Base-by-base conservation (phyloP, 1,139 yeast genomes). In the Saccharomyces uvarum region DNA sequence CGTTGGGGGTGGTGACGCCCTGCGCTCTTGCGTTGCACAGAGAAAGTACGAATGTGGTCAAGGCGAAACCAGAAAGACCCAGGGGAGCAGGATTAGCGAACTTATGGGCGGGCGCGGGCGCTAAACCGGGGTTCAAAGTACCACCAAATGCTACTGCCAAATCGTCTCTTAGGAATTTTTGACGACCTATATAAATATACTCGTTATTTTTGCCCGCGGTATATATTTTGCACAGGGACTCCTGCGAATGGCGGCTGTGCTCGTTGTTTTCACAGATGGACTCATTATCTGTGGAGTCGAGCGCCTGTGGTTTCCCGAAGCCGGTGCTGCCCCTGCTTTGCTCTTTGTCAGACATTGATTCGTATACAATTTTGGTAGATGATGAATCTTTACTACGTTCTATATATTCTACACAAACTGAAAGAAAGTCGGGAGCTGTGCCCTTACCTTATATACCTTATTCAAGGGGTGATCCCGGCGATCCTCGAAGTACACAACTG, bases 21-120 rank as follows among this genome's bases (percentile, higher is more conserved):
- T 75, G 75, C 9, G 82, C 82, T 44, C 73, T 71, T 1, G 79
- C 76, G 55, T 76, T 76, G 56, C 78, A 71, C 71, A 84, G 70
- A 4, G 85, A 79, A 53, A 83, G 70, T 21, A 83, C 85, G 70
- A 84, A 84, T 3, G 88, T 83, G 38, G 88, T 82, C 63, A 83
- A 73, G 8, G 88, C 88, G 64, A 84, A 83, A 9, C 82, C 88
- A 38, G 79, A 76, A 58, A 84, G 73, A 6, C 89, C 89, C 57
- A 84, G 73, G 3, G 88, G 88, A 53, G 86, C 86, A 51, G 89
- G 88, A 68, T 83, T 84, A 56, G 84, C 88, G 53, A 71, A 68
- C 50, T 63, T 64, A 54, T 69, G 70, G 31, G 59, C 57, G 1
- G 73, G 55, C n/a, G 70, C 80, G 28, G 83, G 83, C 46, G 81